Conservation (phyloP, 495 filamentous ascomycete genomes). For the Pyrenopolyporus hunteri region DNA sequence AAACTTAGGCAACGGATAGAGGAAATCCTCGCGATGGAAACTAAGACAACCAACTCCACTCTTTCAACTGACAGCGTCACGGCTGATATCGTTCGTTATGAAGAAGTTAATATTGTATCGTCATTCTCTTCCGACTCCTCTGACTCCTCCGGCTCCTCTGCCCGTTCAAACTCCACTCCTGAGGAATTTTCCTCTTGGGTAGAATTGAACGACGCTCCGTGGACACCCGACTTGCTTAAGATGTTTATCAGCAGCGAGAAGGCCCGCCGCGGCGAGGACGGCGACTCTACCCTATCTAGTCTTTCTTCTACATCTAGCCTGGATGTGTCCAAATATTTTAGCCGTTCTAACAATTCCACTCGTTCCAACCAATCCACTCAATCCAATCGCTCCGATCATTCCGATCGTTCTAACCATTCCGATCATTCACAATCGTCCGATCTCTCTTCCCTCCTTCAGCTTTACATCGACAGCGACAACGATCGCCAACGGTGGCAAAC, state of each 20-base stretch:
- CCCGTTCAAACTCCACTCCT: not conserved
- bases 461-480: constrained; percentile 9
- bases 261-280: not conserved
- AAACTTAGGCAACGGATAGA: not conserved
- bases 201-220: constrained; percentile 3
- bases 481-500: constrained; percentile 1
- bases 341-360: too few relatives aligned
- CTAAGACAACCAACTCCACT: not conserved
- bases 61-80: not conserved
- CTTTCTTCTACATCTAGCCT: too few relatives aligned
- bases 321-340: too few relatives aligned
- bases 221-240: constrained; percentile 2
- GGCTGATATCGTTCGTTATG: constrained; percentile 14
- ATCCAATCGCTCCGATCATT: too few relatives aligned
- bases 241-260: constrained; percentile 8
- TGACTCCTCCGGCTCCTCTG: not conserved
- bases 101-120: constrained; percentile 3
- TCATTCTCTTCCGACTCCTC: constrained; percentile 9
- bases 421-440: constrained; percentile 7
- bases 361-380: too few relatives aligned
- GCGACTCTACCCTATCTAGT: constrained; percentile 1
- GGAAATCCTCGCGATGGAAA: constrained; percentile 12
- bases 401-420: too few relatives aligned
- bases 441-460: constrained; percentile 18
- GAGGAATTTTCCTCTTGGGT: constrained; percentile 18